These are phyloP conservation scores for Plenodomus lindquistii DNA, from an alignment of 2,329 filamentous ascomycete genomes.

Conservation along the genomic window DNA sequence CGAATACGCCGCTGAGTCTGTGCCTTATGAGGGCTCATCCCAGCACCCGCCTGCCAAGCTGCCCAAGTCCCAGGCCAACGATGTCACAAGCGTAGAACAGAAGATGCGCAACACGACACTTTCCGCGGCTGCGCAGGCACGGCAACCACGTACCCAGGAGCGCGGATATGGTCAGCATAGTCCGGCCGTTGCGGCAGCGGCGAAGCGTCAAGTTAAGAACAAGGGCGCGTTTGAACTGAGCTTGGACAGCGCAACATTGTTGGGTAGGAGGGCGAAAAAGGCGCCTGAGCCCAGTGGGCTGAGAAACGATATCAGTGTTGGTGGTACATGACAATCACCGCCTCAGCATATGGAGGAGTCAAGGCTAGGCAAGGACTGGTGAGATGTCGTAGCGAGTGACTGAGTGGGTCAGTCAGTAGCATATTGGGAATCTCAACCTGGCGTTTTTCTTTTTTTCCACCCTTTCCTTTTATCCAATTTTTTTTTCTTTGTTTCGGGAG, in stretches of 20 bases:
- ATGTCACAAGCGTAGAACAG: constrained; percentile 77
- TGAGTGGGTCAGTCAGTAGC: no score
- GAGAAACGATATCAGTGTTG: constrained; percentile 47
- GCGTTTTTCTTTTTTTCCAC: no score
- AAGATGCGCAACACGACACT: constrained; percentile 85
- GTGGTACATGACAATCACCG: constrained; percentile 38
- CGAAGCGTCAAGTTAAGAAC: constrained; percentile 76
- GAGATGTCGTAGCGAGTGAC: no score
- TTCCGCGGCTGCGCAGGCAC: constrained; percentile 64
- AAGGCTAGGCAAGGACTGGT: constrained; percentile 34
- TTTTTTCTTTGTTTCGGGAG: no score
- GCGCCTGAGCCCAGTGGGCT: constrained; percentile 48
- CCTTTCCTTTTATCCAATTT: no score
- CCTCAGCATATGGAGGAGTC: neutral
- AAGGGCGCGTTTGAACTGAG: constrained; percentile 90
- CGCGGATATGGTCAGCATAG: constrained; percentile 89
- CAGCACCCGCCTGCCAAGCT: constrained; percentile 64
- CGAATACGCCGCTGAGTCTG: constrained; percentile 67
- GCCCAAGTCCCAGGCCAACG: constrained; percentile 65
- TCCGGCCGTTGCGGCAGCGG: constrained; percentile 79
- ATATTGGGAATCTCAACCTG: no score
- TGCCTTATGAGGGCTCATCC: constrained; percentile 54
- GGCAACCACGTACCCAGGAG: constrained; percentile 55
- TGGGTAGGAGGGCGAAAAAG: constrained; percentile 70
- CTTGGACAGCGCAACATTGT: constrained; percentile 84